Evolutionary conservation across 2,329 filamentous ascomycete genomes (phyloP).

Genomic region (Curvularia lunata): DNA sequence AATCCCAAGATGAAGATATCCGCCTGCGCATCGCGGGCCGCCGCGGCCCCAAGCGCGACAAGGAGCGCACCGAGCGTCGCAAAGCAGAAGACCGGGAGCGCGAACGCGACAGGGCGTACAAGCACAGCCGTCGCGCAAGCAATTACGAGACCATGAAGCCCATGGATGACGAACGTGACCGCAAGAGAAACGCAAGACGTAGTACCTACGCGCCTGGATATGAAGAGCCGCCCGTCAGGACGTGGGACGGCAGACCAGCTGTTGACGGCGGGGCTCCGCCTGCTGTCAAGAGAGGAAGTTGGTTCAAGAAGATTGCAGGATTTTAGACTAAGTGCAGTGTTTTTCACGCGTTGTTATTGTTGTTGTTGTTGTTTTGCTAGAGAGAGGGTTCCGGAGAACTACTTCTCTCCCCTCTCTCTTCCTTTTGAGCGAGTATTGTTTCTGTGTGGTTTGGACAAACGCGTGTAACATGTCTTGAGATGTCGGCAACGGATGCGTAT

Average conservation of each 20-base stretch:
- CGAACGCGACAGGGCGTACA: slow-evolving; percentile 37
- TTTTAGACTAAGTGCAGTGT: slow-evolving; percentile 15
- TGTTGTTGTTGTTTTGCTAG: background rate
- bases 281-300: slow-evolving; percentile 51
- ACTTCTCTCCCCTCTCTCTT: background rate
- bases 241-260: slow-evolving; percentile 52
- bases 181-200: slow-evolving; percentile 37
- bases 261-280: slow-evolving; percentile 30
- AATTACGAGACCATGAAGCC: slow-evolving; percentile 32
- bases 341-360: background rate
- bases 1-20: slow-evolving; percentile 49
- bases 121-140: slow-evolving; percentile 35
- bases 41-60: slow-evolving; percentile 37
- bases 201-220: slow-evolving; percentile 42
- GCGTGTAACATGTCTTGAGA: slow-evolving; percentile 4
- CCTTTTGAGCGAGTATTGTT: background rate
- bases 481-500: background rate
- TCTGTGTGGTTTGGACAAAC: background rate
- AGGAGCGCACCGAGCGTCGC: slow-evolving; percentile 38
- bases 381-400: background rate
- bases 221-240: slow-evolving; percentile 43
- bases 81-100: slow-evolving; percentile 35
- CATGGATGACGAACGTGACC: slow-evolving; percentile 29
- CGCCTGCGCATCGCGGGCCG: slow-evolving; percentile 45
- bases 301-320: slow-evolving; percentile 55